Base-by-base conservation (phyloP, 495 filamentous ascomycete species). In the Penicillium macrosclerotiorum region DNA sequence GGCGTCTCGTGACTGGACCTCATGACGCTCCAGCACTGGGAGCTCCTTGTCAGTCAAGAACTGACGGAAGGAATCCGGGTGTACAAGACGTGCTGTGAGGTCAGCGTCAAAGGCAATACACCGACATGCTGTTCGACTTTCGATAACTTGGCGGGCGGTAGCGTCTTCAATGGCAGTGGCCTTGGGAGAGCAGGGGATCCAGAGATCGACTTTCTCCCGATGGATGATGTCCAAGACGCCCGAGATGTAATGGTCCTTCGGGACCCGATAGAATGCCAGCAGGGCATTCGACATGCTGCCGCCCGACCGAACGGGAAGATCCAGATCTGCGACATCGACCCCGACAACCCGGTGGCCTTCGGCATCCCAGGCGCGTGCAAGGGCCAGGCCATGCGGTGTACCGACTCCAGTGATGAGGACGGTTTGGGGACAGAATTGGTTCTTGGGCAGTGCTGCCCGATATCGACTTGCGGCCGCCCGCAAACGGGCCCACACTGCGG, bases 261-360 rank as follows among this genome's bases (percentile, higher is more conserved):
- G 60, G 5, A 89, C 63, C 1, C 63, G 60, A 59, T 82, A 81
- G 62, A 82, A 85, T 8, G 50, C 56, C 0, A 63, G 49, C 6
- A 89, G 20, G 5, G 64, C 43, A 8, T 52, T 68, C 0, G 75
- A 79, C 64, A 74, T 70, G 40, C 70, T 60, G 6, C 65, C 51
- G 38, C 75, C 50, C 30, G 64, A 53, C 30, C 59, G 47, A 64
- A 72, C 38, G 7, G 59, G n/a, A 65, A 81, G 48, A n/a, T 74
- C 71, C 22, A 81, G 48, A n/a, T 75, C 72, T 19, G 76, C 71
- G 36, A 87, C 78, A 55, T 88, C 86, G 3, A 83, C 84, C 4
- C 86, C 88, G 25, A 92, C 76, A 29, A 90, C 85, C 24, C 73
- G 71, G 62, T 90, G 85, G 6, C 85, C 83, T 1, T 79, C 73